Conservation (phyloP, 169 alveolate genomes). For the Plasmodium coatneyi region DNA sequence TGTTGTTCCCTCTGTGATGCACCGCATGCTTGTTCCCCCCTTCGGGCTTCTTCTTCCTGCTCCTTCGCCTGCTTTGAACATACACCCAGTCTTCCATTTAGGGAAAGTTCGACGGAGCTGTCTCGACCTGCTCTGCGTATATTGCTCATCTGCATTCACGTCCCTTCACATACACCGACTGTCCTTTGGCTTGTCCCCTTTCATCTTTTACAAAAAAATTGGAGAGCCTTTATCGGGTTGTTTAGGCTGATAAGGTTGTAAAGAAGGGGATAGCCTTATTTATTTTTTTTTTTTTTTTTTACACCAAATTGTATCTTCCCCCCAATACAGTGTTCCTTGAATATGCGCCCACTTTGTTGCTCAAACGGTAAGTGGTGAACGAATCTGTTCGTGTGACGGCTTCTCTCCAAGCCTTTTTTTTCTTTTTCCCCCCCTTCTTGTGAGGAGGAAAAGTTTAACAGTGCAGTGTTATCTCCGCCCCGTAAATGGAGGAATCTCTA, state of each 20-base stretch:
- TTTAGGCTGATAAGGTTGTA: background rate
- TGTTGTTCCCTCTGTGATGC: background rate
- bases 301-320: background rate
- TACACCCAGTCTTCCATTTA: slow-evolving; percentile 59
- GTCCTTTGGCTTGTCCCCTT: background rate
- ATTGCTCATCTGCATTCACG: background rate
- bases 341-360: background rate
- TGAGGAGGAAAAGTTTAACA: background rate
- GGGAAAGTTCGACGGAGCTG: background rate
- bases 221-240: background rate
- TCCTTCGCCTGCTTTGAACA: slow-evolving; percentile 6
- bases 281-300: too few species aligned
- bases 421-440: background rate
- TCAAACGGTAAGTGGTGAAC: background rate
- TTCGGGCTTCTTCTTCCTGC: slow-evolving; percentile 1
- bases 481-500: background rate
- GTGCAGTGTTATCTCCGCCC: background rate
- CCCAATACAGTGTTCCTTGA: background rate
- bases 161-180: background rate
- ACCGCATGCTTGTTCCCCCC: background rate
- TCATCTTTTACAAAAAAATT: background rate
- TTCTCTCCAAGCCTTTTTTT: background rate
- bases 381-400: background rate
- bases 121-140: background rate
- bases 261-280: background rate